These are phyloP conservation scores for Ustilago lituana DNA, from an alignment of 1,284 basidiomycete genomes.

Conservation along the genomic window DNA sequence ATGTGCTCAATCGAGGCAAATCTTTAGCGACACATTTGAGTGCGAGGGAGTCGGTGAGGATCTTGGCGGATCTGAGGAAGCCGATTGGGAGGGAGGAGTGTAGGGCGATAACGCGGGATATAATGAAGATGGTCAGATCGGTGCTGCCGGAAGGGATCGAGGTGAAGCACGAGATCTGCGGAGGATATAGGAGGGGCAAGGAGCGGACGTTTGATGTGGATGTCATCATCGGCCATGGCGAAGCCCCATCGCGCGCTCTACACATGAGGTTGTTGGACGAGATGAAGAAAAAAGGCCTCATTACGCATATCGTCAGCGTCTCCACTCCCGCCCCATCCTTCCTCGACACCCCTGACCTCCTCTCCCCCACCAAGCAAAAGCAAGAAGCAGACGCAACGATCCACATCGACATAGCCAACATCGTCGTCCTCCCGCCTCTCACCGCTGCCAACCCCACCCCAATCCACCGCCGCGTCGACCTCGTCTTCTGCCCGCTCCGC, in stretches of 20 bases:
- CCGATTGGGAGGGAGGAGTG: conserved; percentile 50
- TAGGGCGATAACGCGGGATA: conserved; percentile 31
- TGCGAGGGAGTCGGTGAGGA: conserved; percentile 41
- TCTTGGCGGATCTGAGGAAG: conserved; percentile 45
- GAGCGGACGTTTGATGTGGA: conserved; percentile 51
- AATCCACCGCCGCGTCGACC: conserved; percentile 33
- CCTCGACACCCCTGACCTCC: conserved; percentile 1
- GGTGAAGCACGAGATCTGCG: conserved; percentile 48
- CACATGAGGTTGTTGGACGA: conserved; percentile 33
- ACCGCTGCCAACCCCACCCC: neutral
- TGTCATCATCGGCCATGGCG: conserved; percentile 46
- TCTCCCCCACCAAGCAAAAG: neutral
- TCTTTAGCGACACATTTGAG: conserved; percentile 45
- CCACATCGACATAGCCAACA: conserved; percentile 54
- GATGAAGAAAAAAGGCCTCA: conserved; percentile 41
- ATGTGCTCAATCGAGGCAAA: conserved; percentile 50
- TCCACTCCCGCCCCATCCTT: conserved; percentile 26
- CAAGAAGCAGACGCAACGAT: neutral
- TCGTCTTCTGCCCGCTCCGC: conserved; percentile 37
- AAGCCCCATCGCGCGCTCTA: conserved; percentile 14
- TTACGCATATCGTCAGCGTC: conserved; percentile 51
- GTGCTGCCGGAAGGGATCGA: conserved; percentile 14
- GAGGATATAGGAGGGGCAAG: conserved; percentile 56
- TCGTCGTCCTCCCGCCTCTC: conserved; percentile 46
- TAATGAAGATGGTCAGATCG: conserved; percentile 23